Conservation (phyloP, 352 stramenopile genomes). For the Phytopythium delawarense region DNA sequence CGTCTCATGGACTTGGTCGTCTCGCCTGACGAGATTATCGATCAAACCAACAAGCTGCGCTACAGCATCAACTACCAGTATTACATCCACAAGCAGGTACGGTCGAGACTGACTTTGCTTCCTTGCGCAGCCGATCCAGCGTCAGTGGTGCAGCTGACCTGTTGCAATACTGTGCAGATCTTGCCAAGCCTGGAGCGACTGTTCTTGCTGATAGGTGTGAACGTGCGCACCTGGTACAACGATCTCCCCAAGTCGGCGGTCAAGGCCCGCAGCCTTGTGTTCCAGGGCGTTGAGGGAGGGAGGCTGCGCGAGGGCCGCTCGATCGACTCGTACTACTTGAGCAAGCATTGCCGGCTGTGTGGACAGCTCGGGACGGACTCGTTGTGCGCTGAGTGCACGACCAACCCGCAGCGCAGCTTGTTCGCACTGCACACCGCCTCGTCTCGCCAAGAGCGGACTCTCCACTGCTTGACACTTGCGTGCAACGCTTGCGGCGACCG, state of each 20-base stretch:
- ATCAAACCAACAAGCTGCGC: constrained; percentile 23
- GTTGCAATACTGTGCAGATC: constrained; percentile 29
- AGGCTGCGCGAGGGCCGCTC: constrained; percentile 21
- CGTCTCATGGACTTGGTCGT: constrained; percentile 90
- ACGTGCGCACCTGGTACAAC: constrained; percentile 72
- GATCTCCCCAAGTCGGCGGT: constrained; percentile 48
- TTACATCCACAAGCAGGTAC: constrained; percentile 90
- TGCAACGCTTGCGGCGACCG: constrained; percentile 55
- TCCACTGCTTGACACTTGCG: constrained; percentile 29
- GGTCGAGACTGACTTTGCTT: constrained; percentile 1
- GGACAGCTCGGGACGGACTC: constrained; percentile 47
- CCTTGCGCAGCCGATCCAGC: not conserved
- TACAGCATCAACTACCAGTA: constrained; percentile 90
- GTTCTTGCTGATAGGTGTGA: constrained; percentile 75
- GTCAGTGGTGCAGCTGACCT: not conserved
- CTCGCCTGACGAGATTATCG: constrained; percentile 65
- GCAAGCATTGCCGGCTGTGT: constrained; percentile 76
- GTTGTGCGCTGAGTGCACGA: constrained; percentile 49
- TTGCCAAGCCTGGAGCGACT: constrained; percentile 82
- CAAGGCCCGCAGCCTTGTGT: constrained; percentile 47
- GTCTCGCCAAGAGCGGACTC: constrained; percentile 33
- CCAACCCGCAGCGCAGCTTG: constrained; percentile 60
- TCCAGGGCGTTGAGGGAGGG: constrained; percentile 1
- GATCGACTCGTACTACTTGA: constrained; percentile 85
- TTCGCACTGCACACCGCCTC: constrained; percentile 49